Base-by-base conservation (phyloP, 768 basidiomycete genomes). In the Crassisporium funariophilum region DNA sequence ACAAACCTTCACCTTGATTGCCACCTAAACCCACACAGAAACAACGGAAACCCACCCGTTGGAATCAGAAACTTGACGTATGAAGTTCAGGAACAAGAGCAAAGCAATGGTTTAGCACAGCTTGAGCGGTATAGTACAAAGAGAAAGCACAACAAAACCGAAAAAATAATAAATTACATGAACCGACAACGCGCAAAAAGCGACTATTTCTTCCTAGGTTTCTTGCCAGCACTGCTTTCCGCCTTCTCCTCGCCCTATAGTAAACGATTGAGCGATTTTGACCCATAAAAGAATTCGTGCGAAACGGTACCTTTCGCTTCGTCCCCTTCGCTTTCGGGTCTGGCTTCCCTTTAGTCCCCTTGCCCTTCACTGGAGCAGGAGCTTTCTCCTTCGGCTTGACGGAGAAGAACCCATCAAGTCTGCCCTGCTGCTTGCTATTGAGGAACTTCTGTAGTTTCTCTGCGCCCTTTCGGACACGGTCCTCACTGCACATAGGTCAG, bases 391-490 rank as follows among this genome's bases (percentile, higher is more conserved):
- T 79, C 4, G 81, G 71, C 58, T 88, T 83, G 9, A 83, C 81
- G 1, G 85, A 82, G 70, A 99, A 99, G 70, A 99, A 99, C 0
- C 93, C 88, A 59, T 98, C 97, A 11, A 99, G 76, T 8, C 97
- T 84, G 7, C 97, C 95, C 68, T 99, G 97, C 58, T 98, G 97
- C 62, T 98, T 98, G 24, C 84, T 81, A 42, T 81, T 84, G 40
- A 98, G 72, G 65, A 81, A 88, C 59, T 94, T 97, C 37, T 83
- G 74, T 34, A 99, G 79, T 62, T 98, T 97, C 36, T 97, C 93
- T 3, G 91, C 95, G 19, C 94, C 94, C 64, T 90, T 94, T 22
- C 95, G 83, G 3, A 99, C 92, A 16, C 97, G 87, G 8, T 99
- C 97, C 74, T 98, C 97, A 56, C 95, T 98, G 60, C 16, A 39